Base-by-base conservation (phyloP, 2,329 filamentous ascomycete species). In the Colletotrichum graminicola region DNA sequence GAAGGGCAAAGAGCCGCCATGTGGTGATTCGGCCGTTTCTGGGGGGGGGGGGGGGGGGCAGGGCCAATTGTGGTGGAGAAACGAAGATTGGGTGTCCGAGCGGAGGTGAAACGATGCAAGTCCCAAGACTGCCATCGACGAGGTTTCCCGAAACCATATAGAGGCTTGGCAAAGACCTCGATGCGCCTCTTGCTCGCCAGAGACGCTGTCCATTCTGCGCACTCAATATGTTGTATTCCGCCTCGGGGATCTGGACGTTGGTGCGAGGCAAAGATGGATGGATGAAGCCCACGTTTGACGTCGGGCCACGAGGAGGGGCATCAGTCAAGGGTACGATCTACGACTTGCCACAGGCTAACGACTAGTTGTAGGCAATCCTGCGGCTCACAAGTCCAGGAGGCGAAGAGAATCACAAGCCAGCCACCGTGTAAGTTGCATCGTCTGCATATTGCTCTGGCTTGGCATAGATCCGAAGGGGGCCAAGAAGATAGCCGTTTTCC, bases 41-140 rank as follows among this genome's bases (percentile, higher is more conserved):
- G 29, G 41, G 21, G 16, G 14, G 3, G 12, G 16, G 14, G 3
- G 12, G 12, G 36, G 11, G 12, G 36, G 32, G 26, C 47, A 29
- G 32, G 7, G 34, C 34, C 7, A 11, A 11, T 56, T 49, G 41
- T 34, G 43, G 52, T 65, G 67, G 51, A 66, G 64, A 64, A n/a
- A 29, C 16, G 14, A 18, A 52, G 49, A 39, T 41, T 41, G 49
- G 49, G 57, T 29, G 70, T 72, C 70, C 57, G 70, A 72, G 70
- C 70, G 66, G 23, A 72, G 32, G 51, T 72, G 70, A 72, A 72
- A 72, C 70, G 62, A 41, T 56, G 36, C 66, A 52, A 71, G 70
- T 71, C 66, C 67, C 67, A 71, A 57, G 69, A 64, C 59, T 54
- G 66, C 29, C 45, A 36, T 52, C 39, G 59, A 68, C 59, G 66